phyloP scores from a whole-genome alignment of 1,284 basidiomycete genomes.

The Rhodotorula sp. region DNA sequence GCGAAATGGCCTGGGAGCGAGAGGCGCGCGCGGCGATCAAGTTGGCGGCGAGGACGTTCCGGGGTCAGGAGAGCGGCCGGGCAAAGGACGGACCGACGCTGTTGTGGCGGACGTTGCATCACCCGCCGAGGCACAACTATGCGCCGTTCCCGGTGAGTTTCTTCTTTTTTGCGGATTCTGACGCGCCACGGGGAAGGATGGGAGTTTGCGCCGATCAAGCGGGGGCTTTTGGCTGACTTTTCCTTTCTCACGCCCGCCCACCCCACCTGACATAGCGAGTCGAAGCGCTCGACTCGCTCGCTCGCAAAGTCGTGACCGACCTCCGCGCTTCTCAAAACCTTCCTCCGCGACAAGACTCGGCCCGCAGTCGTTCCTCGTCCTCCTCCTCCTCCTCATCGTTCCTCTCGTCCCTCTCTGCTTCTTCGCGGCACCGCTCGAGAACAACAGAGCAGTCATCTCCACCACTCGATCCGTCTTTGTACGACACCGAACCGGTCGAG shows the following conservation, averaged over 20 bases:
- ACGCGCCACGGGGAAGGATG: too few relatives aligned
- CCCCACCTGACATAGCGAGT: constrained; percentile 26
- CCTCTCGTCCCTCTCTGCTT: background rate
- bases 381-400: background rate
- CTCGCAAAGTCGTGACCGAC: constrained; percentile 34
- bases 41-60: constrained; percentile 24
- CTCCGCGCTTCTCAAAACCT: constrained; percentile 18
- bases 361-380: background rate
- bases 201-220: too few relatives aligned
- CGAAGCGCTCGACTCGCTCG: constrained; percentile 35
- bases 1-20: constrained; percentile 33
- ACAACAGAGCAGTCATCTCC: background rate
- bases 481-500: background rate
- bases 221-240: background rate
- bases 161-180: background rate
- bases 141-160: constrained; percentile 36
- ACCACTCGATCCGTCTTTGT: background rate
- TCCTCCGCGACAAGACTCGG: background rate
- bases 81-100: constrained; percentile 30
- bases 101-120: constrained; percentile 39
- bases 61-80: constrained; percentile 22
- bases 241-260: background rate
- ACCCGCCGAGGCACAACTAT: constrained; percentile 41
- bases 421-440: background rate
- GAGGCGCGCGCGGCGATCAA: constrained; percentile 38